These are phyloP conservation scores for Fusarium coffeatum DNA, from an alignment of 2,329 filamentous ascomycete genomes.

Conservation along the genomic window DNA sequence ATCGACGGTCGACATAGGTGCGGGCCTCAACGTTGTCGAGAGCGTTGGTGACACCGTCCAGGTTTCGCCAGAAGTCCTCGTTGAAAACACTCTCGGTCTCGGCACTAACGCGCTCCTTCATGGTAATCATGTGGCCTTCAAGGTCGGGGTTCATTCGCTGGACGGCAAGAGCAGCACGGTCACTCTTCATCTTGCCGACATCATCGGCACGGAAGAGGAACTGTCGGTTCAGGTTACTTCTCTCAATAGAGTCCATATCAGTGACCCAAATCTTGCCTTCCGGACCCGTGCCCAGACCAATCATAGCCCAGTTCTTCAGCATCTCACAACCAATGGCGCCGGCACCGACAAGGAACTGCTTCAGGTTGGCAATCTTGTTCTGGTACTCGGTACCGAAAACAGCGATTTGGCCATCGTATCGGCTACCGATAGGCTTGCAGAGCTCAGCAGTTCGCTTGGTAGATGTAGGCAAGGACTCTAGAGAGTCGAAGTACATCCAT, in stretches of 20 bases:
- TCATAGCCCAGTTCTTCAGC: conserved; percentile 99
- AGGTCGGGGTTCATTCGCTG: conserved; percentile 96
- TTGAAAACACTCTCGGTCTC: conserved; percentile 96
- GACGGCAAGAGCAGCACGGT: conserved; percentile 89
- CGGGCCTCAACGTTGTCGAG: conserved; percentile 97
- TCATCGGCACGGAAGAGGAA: conserved; percentile 95
- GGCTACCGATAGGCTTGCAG: conserved; percentile 84
- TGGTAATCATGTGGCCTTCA: conserved; percentile 82
- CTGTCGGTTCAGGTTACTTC: conserved; percentile 97
- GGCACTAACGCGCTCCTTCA: conserved; percentile 89
- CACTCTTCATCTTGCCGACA: conserved; percentile 96
- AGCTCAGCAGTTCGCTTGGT: conserved; percentile 82
- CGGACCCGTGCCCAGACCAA: conserved; percentile 89
- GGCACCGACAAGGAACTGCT: conserved; percentile 93
- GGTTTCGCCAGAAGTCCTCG: conserved; percentile 86
- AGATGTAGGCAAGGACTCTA: conserved; percentile 90
- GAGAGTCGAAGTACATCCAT: conserved; percentile 96
- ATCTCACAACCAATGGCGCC: conserved; percentile 99
- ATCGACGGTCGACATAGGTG: conserved; percentile 95
- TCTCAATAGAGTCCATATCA: conserved; percentile 98
- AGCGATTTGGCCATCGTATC: conserved; percentile 97
- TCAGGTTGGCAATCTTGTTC: conserved; percentile 90
- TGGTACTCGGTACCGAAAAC: conserved; percentile 96
- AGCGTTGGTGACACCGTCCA: conserved; percentile 96
- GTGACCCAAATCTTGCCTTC: conserved; percentile 92